Conservation (phyloP, 2,329 filamentous ascomycete genomes). For the Blastomyces parvus region DNA sequence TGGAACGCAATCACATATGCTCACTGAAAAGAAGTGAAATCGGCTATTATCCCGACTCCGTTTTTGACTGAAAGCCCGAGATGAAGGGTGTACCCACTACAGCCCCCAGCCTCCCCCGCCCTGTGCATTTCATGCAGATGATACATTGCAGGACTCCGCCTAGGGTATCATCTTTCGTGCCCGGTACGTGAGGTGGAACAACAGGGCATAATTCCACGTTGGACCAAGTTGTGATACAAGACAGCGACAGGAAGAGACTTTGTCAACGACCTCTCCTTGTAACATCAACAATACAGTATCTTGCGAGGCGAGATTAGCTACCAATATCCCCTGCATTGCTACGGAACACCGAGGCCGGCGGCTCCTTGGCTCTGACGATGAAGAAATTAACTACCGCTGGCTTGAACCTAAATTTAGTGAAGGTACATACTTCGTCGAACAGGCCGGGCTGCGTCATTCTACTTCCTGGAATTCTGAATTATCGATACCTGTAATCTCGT, state of each 20-base stretch:
- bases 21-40: background rate
- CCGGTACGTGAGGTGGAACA: background rate
- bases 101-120: background rate
- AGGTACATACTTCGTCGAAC: background rate
- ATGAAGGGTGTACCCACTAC: background rate
- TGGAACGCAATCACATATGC: background rate
- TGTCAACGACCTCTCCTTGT: constrained; percentile 2
- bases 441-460: background rate
- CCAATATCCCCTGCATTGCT: background rate
- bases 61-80: background rate
- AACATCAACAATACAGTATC: constrained; percentile 1
- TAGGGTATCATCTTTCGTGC: background rate
- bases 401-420: constrained; percentile 6
- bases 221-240: constrained; percentile 7
- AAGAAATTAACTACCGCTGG: background rate
- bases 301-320: background rate
- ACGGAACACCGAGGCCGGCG: background rate
- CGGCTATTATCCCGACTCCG: background rate
- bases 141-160: background rate
- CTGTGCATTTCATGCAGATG: background rate
- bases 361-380: background rate
- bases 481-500: background rate
- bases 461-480: background rate
- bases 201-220: constrained; percentile 3
- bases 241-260: background rate